phyloP scores from a whole-genome alignment of 352 stramenopile genomes.

The Phytophthora litchii region DNA sequence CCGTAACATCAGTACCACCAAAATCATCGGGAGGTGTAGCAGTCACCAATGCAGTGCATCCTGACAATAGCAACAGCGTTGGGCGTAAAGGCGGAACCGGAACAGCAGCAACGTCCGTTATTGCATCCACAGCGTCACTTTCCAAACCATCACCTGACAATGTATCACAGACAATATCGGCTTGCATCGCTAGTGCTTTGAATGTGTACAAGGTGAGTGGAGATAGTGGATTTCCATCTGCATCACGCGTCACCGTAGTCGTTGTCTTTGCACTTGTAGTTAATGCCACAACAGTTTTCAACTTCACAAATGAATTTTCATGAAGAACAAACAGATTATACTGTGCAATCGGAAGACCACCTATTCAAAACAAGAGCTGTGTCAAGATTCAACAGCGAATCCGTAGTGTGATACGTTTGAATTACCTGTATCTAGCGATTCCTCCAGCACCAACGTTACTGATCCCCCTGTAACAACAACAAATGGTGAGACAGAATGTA shows the following conservation, averaged over 20 bases:
- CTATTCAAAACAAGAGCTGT: constrained; percentile 10
- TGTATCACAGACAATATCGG: constrained; percentile 44
- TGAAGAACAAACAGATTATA: constrained; percentile 39
- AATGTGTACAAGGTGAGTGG: constrained; percentile 44
- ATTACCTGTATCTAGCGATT: constrained; percentile 51
- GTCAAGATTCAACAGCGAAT: too few species aligned
- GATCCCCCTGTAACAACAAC: constrained; percentile 35
- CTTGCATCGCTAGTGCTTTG: constrained; percentile 50
- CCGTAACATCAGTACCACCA: constrained; percentile 27
- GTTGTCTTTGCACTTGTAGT: constrained; percentile 16
- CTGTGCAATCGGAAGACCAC: constrained; percentile 37
- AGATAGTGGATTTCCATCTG: constrained; percentile 16
- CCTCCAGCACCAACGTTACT: constrained; percentile 32
- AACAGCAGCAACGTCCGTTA: constrained; percentile 31
- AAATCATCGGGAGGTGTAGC: constrained; percentile 37
- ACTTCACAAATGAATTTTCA: constrained; percentile 26
- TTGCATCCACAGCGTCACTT: constrained; percentile 38
- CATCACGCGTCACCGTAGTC: constrained; percentile 26
- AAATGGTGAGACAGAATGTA: neutral
- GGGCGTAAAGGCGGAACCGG: constrained; percentile 31
- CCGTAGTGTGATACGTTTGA: too few species aligned
- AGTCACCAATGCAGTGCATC: constrained; percentile 29
- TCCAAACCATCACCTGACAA: constrained; percentile 25
- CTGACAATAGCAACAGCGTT: constrained; percentile 17
- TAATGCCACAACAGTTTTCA: constrained; percentile 31